phyloP scores from a whole-genome alignment of 2,329 filamentous ascomycete genomes.

The Fusarium sp. region DNA sequence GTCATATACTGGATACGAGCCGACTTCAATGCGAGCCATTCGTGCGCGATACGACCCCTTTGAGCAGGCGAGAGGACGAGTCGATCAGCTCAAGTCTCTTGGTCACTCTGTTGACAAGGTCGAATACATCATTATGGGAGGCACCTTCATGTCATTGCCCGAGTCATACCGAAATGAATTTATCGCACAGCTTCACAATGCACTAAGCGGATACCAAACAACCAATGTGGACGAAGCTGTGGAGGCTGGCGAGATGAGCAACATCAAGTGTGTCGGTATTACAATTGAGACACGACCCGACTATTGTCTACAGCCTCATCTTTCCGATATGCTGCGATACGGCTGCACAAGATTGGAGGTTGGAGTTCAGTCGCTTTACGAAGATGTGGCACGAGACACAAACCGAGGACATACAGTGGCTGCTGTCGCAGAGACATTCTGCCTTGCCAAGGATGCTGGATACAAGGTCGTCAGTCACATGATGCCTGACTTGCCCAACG shows the following conservation, averaged over 20 bases:
- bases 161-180: constrained; percentile 92
- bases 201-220: constrained; percentile 94
- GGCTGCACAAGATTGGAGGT: constrained; percentile 95
- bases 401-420: constrained; percentile 97
- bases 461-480: constrained; percentile 99
- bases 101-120: constrained; percentile 99
- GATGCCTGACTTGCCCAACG: constrained; percentile 99
- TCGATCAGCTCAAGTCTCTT: constrained; percentile 95
- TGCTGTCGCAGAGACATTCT: constrained; percentile 95
- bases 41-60: constrained; percentile 97
- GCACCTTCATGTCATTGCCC: constrained; percentile 97
- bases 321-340: constrained; percentile 97
- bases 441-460: constrained; percentile 95
- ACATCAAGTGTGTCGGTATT: constrained; percentile 97
- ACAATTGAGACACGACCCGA: constrained; percentile 98
- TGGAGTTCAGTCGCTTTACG: constrained; percentile 95
- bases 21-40: constrained; percentile 98
- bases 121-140: constrained; percentile 99
- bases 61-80: constrained; percentile 93
- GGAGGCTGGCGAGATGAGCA: constrained; percentile 93
- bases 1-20: constrained; percentile 98
- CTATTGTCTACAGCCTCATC: constrained; percentile 95
- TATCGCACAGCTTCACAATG: constrained; percentile 96
- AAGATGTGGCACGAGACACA: constrained; percentile 97
- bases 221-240: constrained; percentile 96